Conservation (phyloP, 257 asterid species). For the Penstemon eatonii region DNA sequence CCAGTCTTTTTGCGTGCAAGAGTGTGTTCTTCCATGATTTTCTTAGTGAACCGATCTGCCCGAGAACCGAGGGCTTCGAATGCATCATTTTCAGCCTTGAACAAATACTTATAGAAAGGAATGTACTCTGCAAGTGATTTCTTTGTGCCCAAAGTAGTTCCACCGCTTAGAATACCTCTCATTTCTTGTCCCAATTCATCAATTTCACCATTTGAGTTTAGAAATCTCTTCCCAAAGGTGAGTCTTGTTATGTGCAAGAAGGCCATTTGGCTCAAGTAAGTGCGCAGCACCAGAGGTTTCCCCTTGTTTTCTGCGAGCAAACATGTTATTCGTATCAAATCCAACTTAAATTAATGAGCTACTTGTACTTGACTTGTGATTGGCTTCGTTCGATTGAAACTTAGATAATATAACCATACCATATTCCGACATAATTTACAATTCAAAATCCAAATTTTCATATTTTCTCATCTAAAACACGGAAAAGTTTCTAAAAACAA, state of each 20-base stretch:
- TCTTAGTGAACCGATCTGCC: constrained; percentile 49
- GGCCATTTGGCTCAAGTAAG: constrained; percentile 62
- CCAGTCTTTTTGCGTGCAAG: constrained; percentile 56
- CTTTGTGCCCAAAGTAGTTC: constrained; percentile 48
- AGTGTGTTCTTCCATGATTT: constrained; percentile 79
- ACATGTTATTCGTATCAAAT: too few relatives aligned
- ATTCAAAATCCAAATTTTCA: too few relatives aligned
- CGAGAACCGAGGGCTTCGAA: constrained; percentile 46
- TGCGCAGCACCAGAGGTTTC: constrained; percentile 56
- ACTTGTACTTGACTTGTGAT: too few relatives aligned
- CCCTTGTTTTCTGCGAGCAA: constrained; percentile 47
- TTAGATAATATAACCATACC: too few relatives aligned
- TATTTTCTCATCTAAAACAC: too few relatives aligned
- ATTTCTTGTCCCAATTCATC: constrained; percentile 68
- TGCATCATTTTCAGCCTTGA: constrained; percentile 47
- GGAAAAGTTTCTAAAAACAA: too few relatives aligned
- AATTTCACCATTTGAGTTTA: constrained; percentile 50
- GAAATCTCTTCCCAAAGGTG: constrained; percentile 70
- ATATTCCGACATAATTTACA: too few relatives aligned
- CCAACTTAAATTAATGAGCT: too few relatives aligned
- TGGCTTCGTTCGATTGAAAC: too few relatives aligned
- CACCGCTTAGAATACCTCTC: constrained; percentile 53
- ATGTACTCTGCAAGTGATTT: constrained; percentile 57
- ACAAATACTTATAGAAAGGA: constrained; percentile 60
- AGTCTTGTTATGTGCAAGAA: constrained; percentile 75